A percentile compares a stretch with the other conserved stretches of the same genome.
These are phyloP conservation scores for Fusarium scirpi DNA, from an alignment of 2,329 filamentous ascomycete genomes.

Conservation along the genomic window DNA sequence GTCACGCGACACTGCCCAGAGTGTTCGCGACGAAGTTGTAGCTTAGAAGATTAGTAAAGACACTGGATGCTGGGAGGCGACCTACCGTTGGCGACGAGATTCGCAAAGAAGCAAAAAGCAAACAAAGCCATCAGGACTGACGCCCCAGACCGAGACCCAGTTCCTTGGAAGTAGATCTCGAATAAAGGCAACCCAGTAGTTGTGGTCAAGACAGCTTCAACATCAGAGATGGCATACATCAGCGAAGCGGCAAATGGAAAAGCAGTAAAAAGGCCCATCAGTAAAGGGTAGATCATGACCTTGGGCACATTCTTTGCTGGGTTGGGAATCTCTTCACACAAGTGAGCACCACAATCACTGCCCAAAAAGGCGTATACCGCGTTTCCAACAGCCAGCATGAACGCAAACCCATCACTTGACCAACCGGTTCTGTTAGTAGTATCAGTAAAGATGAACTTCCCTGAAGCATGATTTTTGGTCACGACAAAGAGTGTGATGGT, in stretches of 20 bases:
- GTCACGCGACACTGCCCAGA: constrained; percentile 45
- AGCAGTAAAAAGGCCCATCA: constrained; percentile 39
- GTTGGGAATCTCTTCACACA: constrained; percentile 44
- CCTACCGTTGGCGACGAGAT: constrained; percentile 35
- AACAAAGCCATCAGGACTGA: constrained; percentile 37
- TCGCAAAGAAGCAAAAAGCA: constrained; percentile 41
- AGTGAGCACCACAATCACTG: constrained; percentile 40
- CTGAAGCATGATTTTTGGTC: constrained; percentile 12
- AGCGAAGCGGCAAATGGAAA: constrained; percentile 37
- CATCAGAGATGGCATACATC: constrained; percentile 33
- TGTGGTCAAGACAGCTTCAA: constrained; percentile 27
- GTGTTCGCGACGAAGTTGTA: constrained; percentile 38
- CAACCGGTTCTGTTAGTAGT: constrained; percentile 23
- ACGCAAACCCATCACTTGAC: constrained; percentile 32
- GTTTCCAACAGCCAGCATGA: constrained; percentile 30
- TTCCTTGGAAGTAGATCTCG: constrained; percentile 42
- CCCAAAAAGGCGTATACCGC: constrained; percentile 39
- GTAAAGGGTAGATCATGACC: constrained; percentile 38
- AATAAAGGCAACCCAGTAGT: constrained; percentile 34
- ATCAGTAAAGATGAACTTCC: constrained; percentile 31
- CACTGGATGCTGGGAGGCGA: rapidly evolving
- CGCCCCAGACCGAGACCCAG: constrained; percentile 19
- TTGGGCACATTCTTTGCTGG: constrained; percentile 41
- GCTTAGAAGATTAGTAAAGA: not conserved
- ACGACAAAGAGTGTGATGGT: constrained; percentile 28